These are phyloP conservation scores for Actinomucor elegans DNA, from an alignment of 371 early-diverging fungal species.

Conservation along the genomic window DNA sequence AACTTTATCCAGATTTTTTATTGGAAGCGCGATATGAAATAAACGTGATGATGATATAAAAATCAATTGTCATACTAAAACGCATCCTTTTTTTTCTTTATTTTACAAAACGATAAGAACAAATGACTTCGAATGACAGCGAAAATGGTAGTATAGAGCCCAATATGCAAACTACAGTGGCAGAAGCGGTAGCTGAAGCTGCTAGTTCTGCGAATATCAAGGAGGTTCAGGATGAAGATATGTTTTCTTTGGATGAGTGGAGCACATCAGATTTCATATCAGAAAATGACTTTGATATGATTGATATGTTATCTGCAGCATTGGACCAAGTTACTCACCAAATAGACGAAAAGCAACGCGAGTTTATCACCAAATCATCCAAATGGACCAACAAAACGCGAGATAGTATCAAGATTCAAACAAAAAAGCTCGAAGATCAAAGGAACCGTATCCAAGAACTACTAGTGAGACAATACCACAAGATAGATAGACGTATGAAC, in stretches of 20 bases:
- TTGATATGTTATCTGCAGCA: conserved; percentile 40
- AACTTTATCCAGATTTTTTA: no score
- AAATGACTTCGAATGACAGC: no score
- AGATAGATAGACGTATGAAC: conserved; percentile 43
- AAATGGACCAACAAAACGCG: conserved; percentile 47
- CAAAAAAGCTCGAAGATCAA: conserved; percentile 37
- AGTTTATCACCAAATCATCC: conserved; percentile 34
- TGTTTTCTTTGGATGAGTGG: conserved; percentile 22
- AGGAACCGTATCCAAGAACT: conserved; percentile 27
- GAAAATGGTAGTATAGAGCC: no score
- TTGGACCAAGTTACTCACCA: conserved; percentile 50
- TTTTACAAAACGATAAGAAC: no score
- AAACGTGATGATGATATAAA: no score
- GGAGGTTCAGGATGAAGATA: conserved; percentile 3
- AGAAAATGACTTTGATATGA: conserved; percentile 36
- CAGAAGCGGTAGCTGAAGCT: background rate
- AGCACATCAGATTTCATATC: conserved; percentile 17
- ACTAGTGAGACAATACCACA: conserved; percentile 28
- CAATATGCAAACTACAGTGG: background rate
- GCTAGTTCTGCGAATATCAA: background rate
- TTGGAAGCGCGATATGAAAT: no score
- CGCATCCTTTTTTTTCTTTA: no score
- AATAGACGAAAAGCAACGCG: conserved; percentile 40
- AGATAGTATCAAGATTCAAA: conserved; percentile 35
- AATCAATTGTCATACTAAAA: no score